phyloP scores from a whole-genome alignment of 2,329 filamentous ascomycete genomes.

The Ophiocordyceps unilateralis region DNA sequence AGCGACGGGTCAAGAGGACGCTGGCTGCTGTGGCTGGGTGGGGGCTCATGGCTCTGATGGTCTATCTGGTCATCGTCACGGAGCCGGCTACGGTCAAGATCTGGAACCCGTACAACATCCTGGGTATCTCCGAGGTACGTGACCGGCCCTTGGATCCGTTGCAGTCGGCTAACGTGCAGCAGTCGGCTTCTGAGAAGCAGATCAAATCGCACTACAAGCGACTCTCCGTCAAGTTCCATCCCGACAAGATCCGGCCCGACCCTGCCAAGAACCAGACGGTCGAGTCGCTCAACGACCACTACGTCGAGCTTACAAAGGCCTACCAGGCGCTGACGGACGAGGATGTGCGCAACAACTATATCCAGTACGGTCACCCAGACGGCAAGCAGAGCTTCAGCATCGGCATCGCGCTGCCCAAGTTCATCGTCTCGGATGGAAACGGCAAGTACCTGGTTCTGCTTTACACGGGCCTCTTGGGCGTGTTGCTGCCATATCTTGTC shows the following conservation, averaged over 20 bases:
- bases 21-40: conserved; percentile 63
- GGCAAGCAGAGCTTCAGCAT: conserved; percentile 98
- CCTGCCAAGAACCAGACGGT: conserved; percentile 74
- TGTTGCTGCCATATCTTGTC: conserved; percentile 80
- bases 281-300: conserved; percentile 70
- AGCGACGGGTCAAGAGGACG: conserved; percentile 73
- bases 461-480: conserved; percentile 75
- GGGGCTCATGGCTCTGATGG: conserved; percentile 73
- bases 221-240: conserved; percentile 74
- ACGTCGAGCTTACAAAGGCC: conserved; percentile 91
- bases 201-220: conserved; percentile 86
- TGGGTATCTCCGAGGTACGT: conserved; percentile 63
- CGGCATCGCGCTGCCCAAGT: conserved; percentile 84
- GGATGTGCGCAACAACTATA: conserved; percentile 90
- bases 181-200: conserved; percentile 71
- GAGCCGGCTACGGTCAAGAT: conserved; percentile 55
- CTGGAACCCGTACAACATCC: conserved; percentile 94
- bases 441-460: conserved; percentile 88
- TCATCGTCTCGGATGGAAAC: conserved; percentile 83
- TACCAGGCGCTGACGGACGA: conserved; percentile 97
- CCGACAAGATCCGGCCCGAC: conserved; percentile 81
- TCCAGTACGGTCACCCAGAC: conserved; percentile 90
- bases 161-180: not conserved
- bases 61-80: conserved; percentile 75
- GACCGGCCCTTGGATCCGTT: not conserved